Percentiles rank a stretch among this genome's conserved stretches.
Conservation (phyloP, 2,329 filamentous ascomycete species). For the Ascochyta koolunga region DNA sequence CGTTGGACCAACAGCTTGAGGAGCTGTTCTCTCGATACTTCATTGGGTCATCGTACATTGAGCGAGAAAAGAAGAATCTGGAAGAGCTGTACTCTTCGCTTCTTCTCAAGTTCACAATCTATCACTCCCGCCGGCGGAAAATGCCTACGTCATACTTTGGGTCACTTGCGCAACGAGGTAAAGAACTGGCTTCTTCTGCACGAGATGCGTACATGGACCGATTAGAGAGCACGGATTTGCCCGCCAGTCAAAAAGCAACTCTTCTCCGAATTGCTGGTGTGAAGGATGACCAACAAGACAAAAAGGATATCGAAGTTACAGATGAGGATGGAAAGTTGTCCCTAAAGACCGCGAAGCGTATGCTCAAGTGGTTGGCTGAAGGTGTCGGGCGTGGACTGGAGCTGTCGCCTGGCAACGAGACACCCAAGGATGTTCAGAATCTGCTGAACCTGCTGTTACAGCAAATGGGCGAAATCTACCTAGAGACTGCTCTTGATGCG, state of each 20-base stretch:
- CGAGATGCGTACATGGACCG: constrained; percentile 91
- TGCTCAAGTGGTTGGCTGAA: constrained; percentile 97
- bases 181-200: constrained; percentile 83
- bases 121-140: constrained; percentile 87
- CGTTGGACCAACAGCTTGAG: constrained; percentile 71
- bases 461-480: constrained; percentile 84
- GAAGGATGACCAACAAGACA: constrained; percentile 73
- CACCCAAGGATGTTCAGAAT: constrained; percentile 89
- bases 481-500: constrained; percentile 69
- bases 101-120: constrained; percentile 96
- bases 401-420: constrained; percentile 84
- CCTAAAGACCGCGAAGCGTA: constrained; percentile 88
- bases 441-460: constrained; percentile 82
- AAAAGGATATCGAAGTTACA: constrained; percentile 86
- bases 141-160: constrained; percentile 90
- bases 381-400: constrained; percentile 90
- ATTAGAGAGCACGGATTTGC: constrained; percentile 86
- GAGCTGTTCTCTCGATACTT: constrained; percentile 72
- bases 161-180: constrained; percentile 86
- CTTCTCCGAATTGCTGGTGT: constrained; percentile 88
- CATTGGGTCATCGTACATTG: constrained; percentile 68
- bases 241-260: constrained; percentile 85
- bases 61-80: constrained; percentile 69
- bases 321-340: constrained; percentile 88
- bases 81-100: constrained; percentile 88